Percentiles rank a stretch among this genome's conserved stretches.
phyloP scores from a whole-genome alignment of 306 rosid species.

The Vigna nakashimae region DNA sequence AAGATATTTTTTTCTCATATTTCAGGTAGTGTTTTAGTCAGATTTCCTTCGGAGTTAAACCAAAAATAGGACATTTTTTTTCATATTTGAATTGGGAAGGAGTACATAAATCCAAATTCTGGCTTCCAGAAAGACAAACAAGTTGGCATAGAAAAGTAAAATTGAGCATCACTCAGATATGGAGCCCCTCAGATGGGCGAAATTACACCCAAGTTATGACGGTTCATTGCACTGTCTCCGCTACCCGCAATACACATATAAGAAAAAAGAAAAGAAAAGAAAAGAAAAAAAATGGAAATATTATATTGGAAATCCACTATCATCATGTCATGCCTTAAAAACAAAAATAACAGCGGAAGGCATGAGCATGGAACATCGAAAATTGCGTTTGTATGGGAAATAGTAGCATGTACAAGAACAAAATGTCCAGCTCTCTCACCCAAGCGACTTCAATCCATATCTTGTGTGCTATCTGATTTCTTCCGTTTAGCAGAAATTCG shows the following conservation, averaged over 20 bases:
- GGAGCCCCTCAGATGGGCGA: not conserved
- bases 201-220: slow-evolving; percentile 1
- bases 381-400: slow-evolving; percentile 48
- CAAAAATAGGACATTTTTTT: not conserved
- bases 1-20: no score
- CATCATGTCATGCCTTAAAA: slow-evolving; percentile 2
- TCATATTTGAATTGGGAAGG: not conserved
- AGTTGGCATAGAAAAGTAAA: not conserved
- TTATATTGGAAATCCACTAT: slow-evolving; percentile 30
- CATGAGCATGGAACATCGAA: slow-evolving; percentile 29
- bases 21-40: no score
- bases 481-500: slow-evolving; percentile 57
- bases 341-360: slow-evolving; percentile 23
- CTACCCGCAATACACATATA: slow-evolving; percentile 15
- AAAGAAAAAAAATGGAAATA: slow-evolving; percentile 1
- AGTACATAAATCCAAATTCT: not conserved
- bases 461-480: slow-evolving; percentile 47
- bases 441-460: slow-evolving; percentile 47
- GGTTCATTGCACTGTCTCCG: not conserved
- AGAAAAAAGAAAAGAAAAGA: not conserved
- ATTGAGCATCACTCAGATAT: not conserved
- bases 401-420: slow-evolving; percentile 40
- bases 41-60: no score
- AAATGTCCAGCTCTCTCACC: slow-evolving; percentile 45
- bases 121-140: not conserved